Evolutionary conservation across 2,329 filamentous ascomycete genomes (phyloP).

Genomic region (Ophiostoma ulmi): DNA sequence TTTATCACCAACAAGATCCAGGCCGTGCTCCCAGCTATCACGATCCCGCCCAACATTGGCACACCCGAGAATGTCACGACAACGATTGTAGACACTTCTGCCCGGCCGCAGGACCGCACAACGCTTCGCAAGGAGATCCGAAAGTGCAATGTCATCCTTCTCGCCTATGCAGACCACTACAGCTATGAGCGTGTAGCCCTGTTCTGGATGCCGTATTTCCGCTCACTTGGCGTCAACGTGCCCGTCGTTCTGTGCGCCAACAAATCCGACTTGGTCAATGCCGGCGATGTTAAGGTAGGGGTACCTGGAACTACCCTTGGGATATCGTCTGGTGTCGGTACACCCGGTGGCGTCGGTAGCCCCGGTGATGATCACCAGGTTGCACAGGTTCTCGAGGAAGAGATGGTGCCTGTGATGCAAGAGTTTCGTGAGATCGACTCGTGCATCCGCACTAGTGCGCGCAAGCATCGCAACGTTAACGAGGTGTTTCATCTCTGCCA

Average conservation of each 20-base stretch:
- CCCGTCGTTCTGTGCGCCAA: slow-evolving; percentile 95
- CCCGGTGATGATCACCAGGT: slow-evolving; percentile 56
- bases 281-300: not conserved
- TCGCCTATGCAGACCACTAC: slow-evolving; percentile 98
- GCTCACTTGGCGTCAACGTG: slow-evolving; percentile 95
- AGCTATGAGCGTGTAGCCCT: slow-evolving; percentile 95
- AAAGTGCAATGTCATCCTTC: slow-evolving; percentile 92
- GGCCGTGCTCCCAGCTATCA: slow-evolving; percentile 87
- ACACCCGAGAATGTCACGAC: slow-evolving; percentile 96
- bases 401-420: slow-evolving; percentile 97
- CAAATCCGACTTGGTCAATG: slow-evolving; percentile 70
- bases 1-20: slow-evolving; percentile 96
- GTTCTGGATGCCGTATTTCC: slow-evolving; percentile 98
- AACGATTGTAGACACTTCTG: slow-evolving; percentile 94
- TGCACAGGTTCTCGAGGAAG: slow-evolving; percentile 84
- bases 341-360: slow-evolving; percentile 17
- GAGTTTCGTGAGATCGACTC: slow-evolving; percentile 99
- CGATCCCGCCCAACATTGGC: slow-evolving; percentile 85
- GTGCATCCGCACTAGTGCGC: slow-evolving; percentile 88
- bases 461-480: slow-evolving; percentile 89
- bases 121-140: slow-evolving; percentile 89
- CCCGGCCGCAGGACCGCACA: slow-evolving; percentile 85
- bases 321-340: not conserved
- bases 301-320: not conserved
- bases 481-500: slow-evolving; percentile 97